phyloP scores from a whole-genome alignment of 2,329 filamentous ascomycete species.

The Fusarium staphyleae region DNA sequence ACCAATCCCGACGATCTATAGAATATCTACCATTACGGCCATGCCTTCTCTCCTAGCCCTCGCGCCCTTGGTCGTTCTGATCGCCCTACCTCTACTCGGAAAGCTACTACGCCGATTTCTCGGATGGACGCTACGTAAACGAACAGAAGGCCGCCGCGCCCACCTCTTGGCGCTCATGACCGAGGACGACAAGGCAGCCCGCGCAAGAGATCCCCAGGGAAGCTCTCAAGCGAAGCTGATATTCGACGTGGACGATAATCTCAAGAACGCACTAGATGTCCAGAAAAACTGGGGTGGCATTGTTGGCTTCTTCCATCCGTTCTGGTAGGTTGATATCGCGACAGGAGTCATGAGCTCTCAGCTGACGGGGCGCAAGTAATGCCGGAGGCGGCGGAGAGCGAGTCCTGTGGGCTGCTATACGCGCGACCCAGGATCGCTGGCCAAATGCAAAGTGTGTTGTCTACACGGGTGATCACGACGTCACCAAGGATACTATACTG shows the following conservation, averaged over 20 bases:
- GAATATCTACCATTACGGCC: not conserved
- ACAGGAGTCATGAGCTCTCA: not conserved
- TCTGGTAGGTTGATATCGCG: conserved; percentile 69
- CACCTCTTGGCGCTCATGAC: conserved; percentile 62
- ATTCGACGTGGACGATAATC: conserved; percentile 50
- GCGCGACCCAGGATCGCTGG: conserved; percentile 87
- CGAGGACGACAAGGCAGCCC: conserved; percentile 53
- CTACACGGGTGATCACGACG: conserved; percentile 94
- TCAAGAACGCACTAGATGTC: conserved; percentile 45
- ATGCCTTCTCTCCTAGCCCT: conserved; percentile 22
- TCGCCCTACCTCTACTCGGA: conserved; percentile 39
- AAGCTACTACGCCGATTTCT: conserved; percentile 51
- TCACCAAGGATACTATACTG: conserved; percentile 80
- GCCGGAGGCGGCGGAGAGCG: conserved; percentile 94
- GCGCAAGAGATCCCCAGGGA: conserved; percentile 45
- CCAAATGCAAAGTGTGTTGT: conserved; percentile 89
- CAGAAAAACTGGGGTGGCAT: conserved; percentile 78
- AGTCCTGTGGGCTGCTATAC: conserved; percentile 94
- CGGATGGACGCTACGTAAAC: conserved; percentile 68
- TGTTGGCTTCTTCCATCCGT: conserved; percentile 96
- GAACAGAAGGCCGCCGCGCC: conserved; percentile 67
- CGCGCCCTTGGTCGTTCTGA: conserved; percentile 28
- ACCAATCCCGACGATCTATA: not conserved
- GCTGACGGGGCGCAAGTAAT: conserved; percentile 65
- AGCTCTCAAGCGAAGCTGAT: conserved; percentile 68